Base-by-base conservation (phyloP, 2,329 filamentous ascomycete genomes). In the Fusarium multiceps region DNA sequence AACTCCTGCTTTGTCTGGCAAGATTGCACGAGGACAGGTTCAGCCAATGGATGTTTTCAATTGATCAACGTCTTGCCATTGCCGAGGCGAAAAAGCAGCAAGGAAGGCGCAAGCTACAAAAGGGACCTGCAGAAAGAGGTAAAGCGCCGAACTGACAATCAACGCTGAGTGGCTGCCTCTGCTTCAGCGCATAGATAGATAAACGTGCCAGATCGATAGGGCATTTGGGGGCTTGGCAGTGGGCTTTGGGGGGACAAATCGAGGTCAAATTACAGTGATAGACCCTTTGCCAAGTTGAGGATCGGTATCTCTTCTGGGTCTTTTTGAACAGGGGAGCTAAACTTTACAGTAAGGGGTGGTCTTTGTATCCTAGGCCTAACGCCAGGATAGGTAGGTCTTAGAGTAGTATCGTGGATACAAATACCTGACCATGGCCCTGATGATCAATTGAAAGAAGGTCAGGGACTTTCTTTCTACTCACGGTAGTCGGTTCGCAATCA, bases 181-280 rank as follows among this genome's bases (percentile, higher is more conserved):
- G 46, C 65, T 67, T 55, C 66, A 45, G 62, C 64, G 63, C 71
- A 72, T 67, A 69, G 64, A 72, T 68, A 69, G 64, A 66, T 61
- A 70, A 76, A 76, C 73, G 72, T 75, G 73, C 72, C 62, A 66
- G 68, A 71, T 76, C 71, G 66, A 76, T 74, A 76, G 72, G 74
- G 60, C 51, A 46, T 56, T 50, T 66, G 48, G 27, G 25, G 55
- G 59, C 62, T 67, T 70, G 67, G 67, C 66, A 25, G 41, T 30
- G 28, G 51, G 51, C 51, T 42, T 32, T 54, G 59, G 37, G 43
- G 37, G 37, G 20, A 56, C 42, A 27, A 34, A 43, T 42, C 45
- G 45, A 25, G 25, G 42, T 49, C 23, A 20, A 41, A 57, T 57
- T 34, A 56, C 40, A 66, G 46, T 51, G 50, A 67, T 67, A 48